Evolutionary conservation across 2,329 filamentous ascomycete genomes (phyloP).

Genomic region (Diaporthe sp.): DNA sequence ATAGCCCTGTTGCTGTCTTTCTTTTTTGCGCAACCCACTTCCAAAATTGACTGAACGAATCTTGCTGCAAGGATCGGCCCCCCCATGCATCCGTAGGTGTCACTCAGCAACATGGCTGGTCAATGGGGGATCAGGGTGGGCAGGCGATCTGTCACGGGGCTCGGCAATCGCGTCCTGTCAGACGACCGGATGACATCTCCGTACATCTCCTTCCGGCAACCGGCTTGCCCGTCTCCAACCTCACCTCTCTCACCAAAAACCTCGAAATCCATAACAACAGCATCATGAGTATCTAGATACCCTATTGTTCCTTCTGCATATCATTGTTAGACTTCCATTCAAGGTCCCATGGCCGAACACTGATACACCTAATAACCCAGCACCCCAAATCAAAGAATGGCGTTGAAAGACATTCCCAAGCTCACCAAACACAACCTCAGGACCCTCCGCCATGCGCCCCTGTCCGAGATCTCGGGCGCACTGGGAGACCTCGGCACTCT

Average conservation of each 20-base stretch:
- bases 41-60: no score
- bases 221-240: neutral
- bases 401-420: conserved; percentile 42
- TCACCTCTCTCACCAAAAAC: neutral
- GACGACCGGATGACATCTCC: conserved; percentile 5
- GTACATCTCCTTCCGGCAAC: conserved; percentile 12
- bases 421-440: conserved; percentile 59
- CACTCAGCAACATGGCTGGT: neutral
- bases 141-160: conserved; percentile 13
- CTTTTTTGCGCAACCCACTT: no score
- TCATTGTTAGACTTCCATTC: neutral
- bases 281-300: neutral
- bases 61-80: no score
- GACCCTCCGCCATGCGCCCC: conserved; percentile 57
- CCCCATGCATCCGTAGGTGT: no score
- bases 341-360: neutral
- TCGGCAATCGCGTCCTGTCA: conserved; percentile 19
- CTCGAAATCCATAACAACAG: neutral
- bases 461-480: conserved; percentile 86
- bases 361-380: neutral
- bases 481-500: conserved; percentile 90
- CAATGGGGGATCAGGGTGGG: neutral
- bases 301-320: neutral
- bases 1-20: no score
- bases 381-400: conserved; percentile 31